phyloP scores from a whole-genome alignment of 441 rosid genomes.

The Isatis lusitanica region DNA sequence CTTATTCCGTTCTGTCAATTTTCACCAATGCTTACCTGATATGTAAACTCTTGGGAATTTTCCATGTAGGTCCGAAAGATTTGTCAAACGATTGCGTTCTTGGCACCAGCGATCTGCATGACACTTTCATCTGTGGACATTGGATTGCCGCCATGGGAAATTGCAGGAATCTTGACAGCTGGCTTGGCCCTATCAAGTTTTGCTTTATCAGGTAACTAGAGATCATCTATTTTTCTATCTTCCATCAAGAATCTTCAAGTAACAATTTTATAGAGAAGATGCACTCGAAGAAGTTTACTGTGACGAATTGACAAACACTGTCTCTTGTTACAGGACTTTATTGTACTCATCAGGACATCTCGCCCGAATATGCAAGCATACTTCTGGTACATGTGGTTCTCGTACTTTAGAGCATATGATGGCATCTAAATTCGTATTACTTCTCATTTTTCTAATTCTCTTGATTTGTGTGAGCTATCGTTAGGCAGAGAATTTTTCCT shows the following conservation, averaged over 20 bases:
- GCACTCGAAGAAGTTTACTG: background rate
- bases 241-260: slow-evolving; percentile 3
- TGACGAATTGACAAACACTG: background rate
- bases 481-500: background rate
- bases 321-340: slow-evolving; percentile 42
- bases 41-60: slow-evolving; percentile 20
- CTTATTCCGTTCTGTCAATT: background rate
- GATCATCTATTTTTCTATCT: slow-evolving; percentile 4
- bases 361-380: slow-evolving; percentile 92
- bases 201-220: slow-evolving; percentile 77
- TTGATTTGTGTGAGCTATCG: background rate
- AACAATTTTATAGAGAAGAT: slow-evolving; percentile 3
- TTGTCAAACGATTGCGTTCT: slow-evolving; percentile 83
- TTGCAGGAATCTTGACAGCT: slow-evolving; percentile 79
- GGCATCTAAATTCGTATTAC: background rate
- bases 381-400: slow-evolving; percentile 60
- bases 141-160: slow-evolving; percentile 92
- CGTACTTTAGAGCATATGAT: background rate
- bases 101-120: slow-evolving; percentile 96
- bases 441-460: background rate
- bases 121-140: slow-evolving; percentile 79
- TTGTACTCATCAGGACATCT: slow-evolving; percentile 97
- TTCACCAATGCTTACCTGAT: background rate
- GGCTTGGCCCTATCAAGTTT: slow-evolving; percentile 95
- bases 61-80: slow-evolving; percentile 81